These are phyloP conservation scores for Juncus effusus DNA, from an alignment of 176 grass and related monocot genomes.

Conservation along the genomic window DNA sequence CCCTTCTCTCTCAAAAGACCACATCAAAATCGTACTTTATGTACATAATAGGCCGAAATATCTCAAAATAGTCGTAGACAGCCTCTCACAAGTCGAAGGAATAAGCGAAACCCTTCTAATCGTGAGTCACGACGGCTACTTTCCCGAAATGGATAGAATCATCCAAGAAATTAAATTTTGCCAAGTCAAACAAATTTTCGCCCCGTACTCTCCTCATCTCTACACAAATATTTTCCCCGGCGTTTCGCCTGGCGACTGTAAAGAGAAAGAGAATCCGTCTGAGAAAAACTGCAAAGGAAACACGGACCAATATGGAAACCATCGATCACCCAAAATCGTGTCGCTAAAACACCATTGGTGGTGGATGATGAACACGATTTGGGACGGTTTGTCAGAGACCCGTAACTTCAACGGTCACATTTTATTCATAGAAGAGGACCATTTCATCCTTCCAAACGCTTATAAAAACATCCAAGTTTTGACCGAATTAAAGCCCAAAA, in stretches of 20 bases:
- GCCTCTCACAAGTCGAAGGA: constrained; percentile 64
- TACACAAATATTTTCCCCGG: constrained; percentile 73
- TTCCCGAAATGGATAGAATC: constrained; percentile 84
- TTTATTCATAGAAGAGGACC: constrained; percentile 96
- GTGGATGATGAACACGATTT: constrained; percentile 99
- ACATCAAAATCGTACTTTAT: constrained; percentile 75
- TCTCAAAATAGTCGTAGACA: constrained; percentile 64
- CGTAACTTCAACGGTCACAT: constrained; percentile 57
- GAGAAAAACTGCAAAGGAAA: constrained; percentile 62
- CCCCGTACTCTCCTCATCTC: constrained; percentile 83
- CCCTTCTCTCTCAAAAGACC: constrained; percentile 43
- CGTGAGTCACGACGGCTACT: constrained; percentile 91
- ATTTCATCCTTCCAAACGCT: constrained; percentile 88
- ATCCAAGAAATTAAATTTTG: constrained; percentile 66
- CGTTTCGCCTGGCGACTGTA: constrained; percentile 60
- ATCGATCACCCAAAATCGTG: constrained; percentile 75
- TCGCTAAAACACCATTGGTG: constrained; percentile 98
- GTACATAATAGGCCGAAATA: constrained; percentile 90
- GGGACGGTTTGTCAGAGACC: constrained; percentile 86
- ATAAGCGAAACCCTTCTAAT: constrained; percentile 81
- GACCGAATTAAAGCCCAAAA: constrained; percentile 59
- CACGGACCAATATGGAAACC: constrained; percentile 82
- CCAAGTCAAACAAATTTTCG: constrained; percentile 96
- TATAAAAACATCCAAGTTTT: constrained; percentile 73
- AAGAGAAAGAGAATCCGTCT: constrained; percentile 49